Percentiles rank a stretch among this genome's conserved stretches.
These are phyloP conservation scores for Saturnispora ahearnii DNA, from an alignment of 805 yeast genomes.

Conservation along the genomic window DNA sequence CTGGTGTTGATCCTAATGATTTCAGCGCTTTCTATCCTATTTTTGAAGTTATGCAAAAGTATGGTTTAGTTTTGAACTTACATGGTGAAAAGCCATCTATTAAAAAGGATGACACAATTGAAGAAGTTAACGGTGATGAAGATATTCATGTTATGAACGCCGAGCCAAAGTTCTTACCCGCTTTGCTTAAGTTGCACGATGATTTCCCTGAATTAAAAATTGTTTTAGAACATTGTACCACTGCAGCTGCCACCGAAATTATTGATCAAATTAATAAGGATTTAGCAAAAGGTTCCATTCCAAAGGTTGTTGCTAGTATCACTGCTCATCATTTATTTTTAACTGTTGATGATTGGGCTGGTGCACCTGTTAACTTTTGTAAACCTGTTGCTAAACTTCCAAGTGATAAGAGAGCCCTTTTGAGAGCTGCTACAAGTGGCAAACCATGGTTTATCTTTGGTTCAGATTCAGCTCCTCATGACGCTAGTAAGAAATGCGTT, in stretches of 20 bases:
- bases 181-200: conserved; percentile 61
- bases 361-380: conserved; percentile 89
- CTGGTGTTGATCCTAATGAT: conserved; percentile 91
- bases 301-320: conserved; percentile 80
- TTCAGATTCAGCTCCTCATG: conserved; percentile 97
- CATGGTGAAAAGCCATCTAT: conserved; percentile 93
- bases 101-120: conserved; percentile 9
- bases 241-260: conserved; percentile 76
- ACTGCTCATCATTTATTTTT: conserved; percentile 91
- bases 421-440: conserved; percentile 86
- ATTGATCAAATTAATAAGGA: conserved; percentile 55
- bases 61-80: conserved; percentile 69
- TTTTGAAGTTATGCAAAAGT: conserved; percentile 78
- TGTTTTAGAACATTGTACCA: conserved; percentile 90
- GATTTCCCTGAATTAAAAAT: conserved; percentile 85
- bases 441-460: conserved; percentile 93
- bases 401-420: conserved; percentile 66
- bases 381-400: conserved; percentile 97
- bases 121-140: conserved; percentile 32
- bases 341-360: conserved; percentile 94
- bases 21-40: conserved; percentile 83
- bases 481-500: conserved; percentile 64
- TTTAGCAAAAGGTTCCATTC: conserved; percentile 22
- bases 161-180: conserved; percentile 87
- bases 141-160: conserved; percentile 91